Evolutionary conservation across 1,284 basidiomycete species (phyloP).

Genomic region (Omphalotus olearius): DNA sequence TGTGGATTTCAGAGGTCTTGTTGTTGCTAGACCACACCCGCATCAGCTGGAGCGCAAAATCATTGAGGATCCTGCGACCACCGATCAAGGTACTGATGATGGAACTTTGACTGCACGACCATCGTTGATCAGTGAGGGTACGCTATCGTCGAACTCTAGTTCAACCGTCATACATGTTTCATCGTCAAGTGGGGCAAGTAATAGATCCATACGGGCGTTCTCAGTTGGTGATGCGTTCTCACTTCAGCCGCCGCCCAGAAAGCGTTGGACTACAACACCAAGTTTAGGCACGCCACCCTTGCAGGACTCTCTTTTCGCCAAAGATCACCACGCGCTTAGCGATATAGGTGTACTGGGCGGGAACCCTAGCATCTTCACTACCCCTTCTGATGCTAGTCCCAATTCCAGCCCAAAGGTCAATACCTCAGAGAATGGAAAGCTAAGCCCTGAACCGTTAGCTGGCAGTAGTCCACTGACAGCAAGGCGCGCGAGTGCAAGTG

Average conservation of each 20-base stretch:
- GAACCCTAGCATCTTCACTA: neutral
- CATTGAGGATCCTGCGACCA: constrained; percentile 37
- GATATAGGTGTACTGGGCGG: constrained; percentile 8
- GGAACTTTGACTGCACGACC: constrained; percentile 14
- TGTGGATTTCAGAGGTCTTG: neutral
- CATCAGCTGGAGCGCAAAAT: constrained; percentile 45
- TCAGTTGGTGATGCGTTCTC: constrained; percentile 39
- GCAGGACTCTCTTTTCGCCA: constrained; percentile 7
- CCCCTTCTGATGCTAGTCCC: no score
- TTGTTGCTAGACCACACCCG: neutral
- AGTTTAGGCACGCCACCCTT: neutral
- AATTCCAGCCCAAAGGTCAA: constrained; percentile 19
- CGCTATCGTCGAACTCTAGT: neutral
- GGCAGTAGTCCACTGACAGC: constrained; percentile 18
- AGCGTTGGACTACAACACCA: constrained; percentile 42
- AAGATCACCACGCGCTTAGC: neutral
- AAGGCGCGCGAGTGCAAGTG: constrained; percentile 5
- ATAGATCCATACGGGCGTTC: constrained; percentile 27
- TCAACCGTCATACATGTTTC: neutral
- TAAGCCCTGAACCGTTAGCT: constrained; percentile 14
- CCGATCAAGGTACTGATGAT: constrained; percentile 20
- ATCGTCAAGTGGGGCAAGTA: constrained; percentile 12
- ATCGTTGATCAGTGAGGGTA: neutral
- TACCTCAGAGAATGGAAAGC: constrained; percentile 25
- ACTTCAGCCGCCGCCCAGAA: constrained; percentile 63